phyloP scores from a whole-genome alignment of 2,329 filamentous ascomycete species.

The Aspergillus terreus region DNA sequence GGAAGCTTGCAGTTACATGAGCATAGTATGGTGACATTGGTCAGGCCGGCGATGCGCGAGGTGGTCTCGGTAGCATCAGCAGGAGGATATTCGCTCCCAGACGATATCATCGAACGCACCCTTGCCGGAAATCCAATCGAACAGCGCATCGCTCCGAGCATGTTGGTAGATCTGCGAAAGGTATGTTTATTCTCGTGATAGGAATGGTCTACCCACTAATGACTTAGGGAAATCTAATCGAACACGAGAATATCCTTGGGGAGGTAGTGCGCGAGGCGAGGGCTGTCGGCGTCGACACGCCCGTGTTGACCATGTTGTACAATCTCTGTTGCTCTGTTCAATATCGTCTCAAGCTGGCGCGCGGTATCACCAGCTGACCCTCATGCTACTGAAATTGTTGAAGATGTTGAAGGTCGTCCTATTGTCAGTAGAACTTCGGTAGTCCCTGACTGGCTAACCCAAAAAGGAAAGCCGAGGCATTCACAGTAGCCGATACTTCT shows the following conservation, averaged over 20 bases:
- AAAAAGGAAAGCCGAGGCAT: background rate
- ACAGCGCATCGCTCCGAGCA: slow-evolving; percentile 42
- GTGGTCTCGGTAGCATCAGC: slow-evolving; percentile 42
- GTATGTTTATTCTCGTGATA: slow-evolving; percentile 10
- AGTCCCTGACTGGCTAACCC: background rate
- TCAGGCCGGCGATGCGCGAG: slow-evolving; percentile 51
- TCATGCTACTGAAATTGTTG: no score
- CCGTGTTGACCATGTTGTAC: slow-evolving; percentile 24
- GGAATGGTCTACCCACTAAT: background rate
- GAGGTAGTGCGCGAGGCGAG: slow-evolving; percentile 51
- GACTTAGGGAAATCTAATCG: slow-evolving; percentile 50
- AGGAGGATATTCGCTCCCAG: slow-evolving; percentile 41
- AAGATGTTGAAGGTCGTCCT: background rate
- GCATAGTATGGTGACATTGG: slow-evolving; percentile 43
- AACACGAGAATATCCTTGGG: slow-evolving; percentile 53
- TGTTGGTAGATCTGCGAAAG: slow-evolving; percentile 35
- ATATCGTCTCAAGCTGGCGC: background rate
- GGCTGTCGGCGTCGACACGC: slow-evolving; percentile 37
- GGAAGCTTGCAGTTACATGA: slow-evolving; percentile 47
- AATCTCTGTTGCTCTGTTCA: slow-evolving; percentile 2
- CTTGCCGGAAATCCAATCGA: slow-evolving; percentile 48
- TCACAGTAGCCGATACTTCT: no score
- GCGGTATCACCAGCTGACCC: background rate
- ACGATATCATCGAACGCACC: slow-evolving; percentile 39
- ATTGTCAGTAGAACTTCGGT: background rate